A percentile compares a stretch with the other conserved stretches of the same genome.
Conservation (phyloP, 2,329 filamentous ascomycete species). For the Coniochaeta sp. region DNA sequence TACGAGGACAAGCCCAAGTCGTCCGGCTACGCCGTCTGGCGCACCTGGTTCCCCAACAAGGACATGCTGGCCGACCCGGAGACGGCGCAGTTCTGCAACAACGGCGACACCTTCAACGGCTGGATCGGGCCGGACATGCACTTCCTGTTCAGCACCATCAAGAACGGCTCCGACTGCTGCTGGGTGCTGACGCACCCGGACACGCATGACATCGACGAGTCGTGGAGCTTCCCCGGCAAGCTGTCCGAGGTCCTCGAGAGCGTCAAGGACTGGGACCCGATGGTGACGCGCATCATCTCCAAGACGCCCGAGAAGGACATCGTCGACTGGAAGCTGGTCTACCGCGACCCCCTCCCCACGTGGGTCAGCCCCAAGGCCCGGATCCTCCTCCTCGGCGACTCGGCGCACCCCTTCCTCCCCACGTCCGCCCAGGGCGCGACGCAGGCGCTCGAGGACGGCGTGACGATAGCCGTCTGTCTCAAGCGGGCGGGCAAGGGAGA, state of each 20-base stretch:
- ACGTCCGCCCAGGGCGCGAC: conserved; percentile 39
- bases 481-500: conserved; percentile 21
- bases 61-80: conserved; percentile 43
- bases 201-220: conserved; percentile 46
- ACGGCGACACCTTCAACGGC: conserved; percentile 53
- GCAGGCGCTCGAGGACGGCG: conserved; percentile 42
- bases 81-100: conserved; percentile 45
- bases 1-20: conserved; percentile 44
- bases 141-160: conserved; percentile 50
- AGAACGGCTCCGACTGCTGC: conserved; percentile 46
- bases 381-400: conserved; percentile 39
- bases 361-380: conserved; percentile 31
- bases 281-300: conserved; percentile 26
- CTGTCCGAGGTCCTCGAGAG: conserved; percentile 2
- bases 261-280: conserved; percentile 34
- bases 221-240: conserved; percentile 40
- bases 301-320: conserved; percentile 13
- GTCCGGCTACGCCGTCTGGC: conserved; percentile 43
- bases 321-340: conserved; percentile 34
- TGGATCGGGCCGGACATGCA: conserved; percentile 52
- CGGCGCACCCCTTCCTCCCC: conserved; percentile 42
- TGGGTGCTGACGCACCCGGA: conserved; percentile 53
- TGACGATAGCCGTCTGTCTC: conserved; percentile 36
- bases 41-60: conserved; percentile 45
- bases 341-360: conserved; percentile 33